Conservation (phyloP, 805 yeast species). For the Wickerhamiella occidentalis region DNA sequence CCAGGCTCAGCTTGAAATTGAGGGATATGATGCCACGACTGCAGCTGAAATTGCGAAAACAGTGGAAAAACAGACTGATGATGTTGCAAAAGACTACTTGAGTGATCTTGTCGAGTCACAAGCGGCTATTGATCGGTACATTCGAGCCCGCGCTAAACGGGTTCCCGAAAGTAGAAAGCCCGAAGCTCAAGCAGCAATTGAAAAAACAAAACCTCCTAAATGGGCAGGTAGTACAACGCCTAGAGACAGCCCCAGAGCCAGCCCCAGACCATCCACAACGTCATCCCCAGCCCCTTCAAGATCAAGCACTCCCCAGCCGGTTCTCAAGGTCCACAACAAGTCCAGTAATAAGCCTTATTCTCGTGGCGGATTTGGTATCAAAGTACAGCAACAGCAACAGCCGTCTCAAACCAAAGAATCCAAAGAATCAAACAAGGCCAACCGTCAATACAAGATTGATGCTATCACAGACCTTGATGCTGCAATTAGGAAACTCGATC, state of each 20-base stretch:
- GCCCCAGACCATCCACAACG: neutral
- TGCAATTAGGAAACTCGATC: conserved; percentile 43
- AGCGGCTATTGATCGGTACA: conserved; percentile 14
- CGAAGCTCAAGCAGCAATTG: conserved; percentile 8
- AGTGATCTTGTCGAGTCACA: conserved; percentile 13
- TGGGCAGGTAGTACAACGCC: neutral
- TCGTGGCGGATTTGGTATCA: neutral
- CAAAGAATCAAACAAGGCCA: neutral
- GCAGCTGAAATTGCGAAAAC: conserved; percentile 18
- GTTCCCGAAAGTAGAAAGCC: conserved; percentile 8
- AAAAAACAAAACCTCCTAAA: conserved; percentile 1
- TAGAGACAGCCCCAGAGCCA: neutral
- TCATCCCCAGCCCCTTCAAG: neutral
- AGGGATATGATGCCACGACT: conserved; percentile 20
- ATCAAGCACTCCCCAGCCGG: neutral
- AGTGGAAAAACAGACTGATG: conserved; percentile 15
- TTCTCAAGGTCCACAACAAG: neutral
- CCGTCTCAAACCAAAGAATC: neutral
- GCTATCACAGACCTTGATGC: conserved; percentile 55
- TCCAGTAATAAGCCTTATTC: conserved; percentile 1
- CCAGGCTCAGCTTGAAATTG: conserved; percentile 13
- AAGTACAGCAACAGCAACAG: neutral
- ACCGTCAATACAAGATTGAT: conserved; percentile 35
- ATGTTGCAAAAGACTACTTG: conserved; percentile 18
- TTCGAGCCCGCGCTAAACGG: conserved; percentile 9